Base-by-base conservation (phyloP, 306 rosid genomes). In the Rosa rugosa region DNA sequence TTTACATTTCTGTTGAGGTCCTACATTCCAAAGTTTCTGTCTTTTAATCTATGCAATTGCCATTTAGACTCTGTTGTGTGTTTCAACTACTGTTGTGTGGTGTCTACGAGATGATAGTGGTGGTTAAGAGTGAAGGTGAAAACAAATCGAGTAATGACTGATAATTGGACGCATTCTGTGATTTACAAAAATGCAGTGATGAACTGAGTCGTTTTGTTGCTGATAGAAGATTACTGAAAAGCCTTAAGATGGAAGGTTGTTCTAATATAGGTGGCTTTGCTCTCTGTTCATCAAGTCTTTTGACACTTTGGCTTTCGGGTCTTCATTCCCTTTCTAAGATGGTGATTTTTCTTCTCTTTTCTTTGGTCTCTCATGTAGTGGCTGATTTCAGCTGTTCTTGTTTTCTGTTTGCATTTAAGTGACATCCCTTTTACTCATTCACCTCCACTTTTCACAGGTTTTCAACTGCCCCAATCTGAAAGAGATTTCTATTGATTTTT, bases 241-340 rank as follows among this genome's bases (percentile, higher is more conserved):
- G 86, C 87, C 88, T 96, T 56, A 91, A 91, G 90, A 86, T 96
- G 91, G 97, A 96, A 84, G 98, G 97, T 22, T 93, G 99, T 84
- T 92, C 92, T 77, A 90, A 79, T 82, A 73, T 96, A 13, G 89
- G 98, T 23, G 87, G 96, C 75, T 87, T 93, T 83, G 83, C 88
- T 77, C 91, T 96, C 62, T 84, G 82, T 83, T 96, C 99, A 8
- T 79, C 94, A 8, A 89, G 97, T 84, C 92, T 96, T 51, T 80
- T 88, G 83, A 96, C 97, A 40, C 86, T 96, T 67, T 96, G 99
- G 99, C 94, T 96, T 62, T 91, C 99, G 7, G 92, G 91, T 81
- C 87, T 96, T 72, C 80, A 80, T 77, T 91, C 92, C 69, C 91
- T 89, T 22, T 93, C 98, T 79, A 96, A 89, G 90, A 93, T 73